A percentile compares a stretch with the other conserved stretches of the same genome.
These are phyloP conservation scores for Nicotiana knightiana DNA, from an alignment of 257 asterid genomes.

Conservation along the genomic window DNA sequence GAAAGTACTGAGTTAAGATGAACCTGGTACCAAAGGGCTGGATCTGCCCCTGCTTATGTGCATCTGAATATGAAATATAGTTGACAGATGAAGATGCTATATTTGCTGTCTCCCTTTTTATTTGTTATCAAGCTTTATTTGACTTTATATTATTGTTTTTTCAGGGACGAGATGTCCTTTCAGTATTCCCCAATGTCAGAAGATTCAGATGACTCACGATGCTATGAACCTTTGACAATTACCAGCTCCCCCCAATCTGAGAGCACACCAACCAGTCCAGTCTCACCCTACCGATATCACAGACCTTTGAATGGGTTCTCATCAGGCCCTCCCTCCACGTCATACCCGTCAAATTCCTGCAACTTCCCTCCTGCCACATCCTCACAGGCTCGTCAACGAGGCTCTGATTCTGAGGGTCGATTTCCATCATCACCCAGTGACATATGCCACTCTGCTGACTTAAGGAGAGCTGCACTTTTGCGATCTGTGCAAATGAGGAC, in stretches of 20 bases:
- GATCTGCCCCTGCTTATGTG: no score
- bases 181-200: constrained; percentile 97
- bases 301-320: constrained; percentile 42
- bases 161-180: constrained; percentile 75
- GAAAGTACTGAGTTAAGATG: no score
- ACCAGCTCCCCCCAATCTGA: constrained; percentile 67
- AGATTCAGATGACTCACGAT: constrained; percentile 84
- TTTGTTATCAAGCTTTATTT: background rate
- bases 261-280: constrained; percentile 82
- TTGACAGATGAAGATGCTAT: background rate
- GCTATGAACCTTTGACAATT: constrained; percentile 48
- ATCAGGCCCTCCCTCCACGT: constrained; percentile 39
- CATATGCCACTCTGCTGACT: constrained; percentile 94
- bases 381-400: constrained; percentile 70
- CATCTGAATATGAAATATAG: background rate
- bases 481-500: constrained; percentile 92
- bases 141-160: constrained; percentile 9
- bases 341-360: constrained; percentile 36
- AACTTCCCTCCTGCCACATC: constrained; percentile 34
- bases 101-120: background rate
- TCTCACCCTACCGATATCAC: constrained; percentile 80
- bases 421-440: constrained; percentile 98
- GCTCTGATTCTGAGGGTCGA: constrained; percentile 85
- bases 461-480: constrained; percentile 81
- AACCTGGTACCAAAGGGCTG: no score